Percentiles rank a stretch among this genome's conserved stretches.
Conservation (phyloP, 768 basidiomycete genomes). For the Hygrophorus russula region DNA sequence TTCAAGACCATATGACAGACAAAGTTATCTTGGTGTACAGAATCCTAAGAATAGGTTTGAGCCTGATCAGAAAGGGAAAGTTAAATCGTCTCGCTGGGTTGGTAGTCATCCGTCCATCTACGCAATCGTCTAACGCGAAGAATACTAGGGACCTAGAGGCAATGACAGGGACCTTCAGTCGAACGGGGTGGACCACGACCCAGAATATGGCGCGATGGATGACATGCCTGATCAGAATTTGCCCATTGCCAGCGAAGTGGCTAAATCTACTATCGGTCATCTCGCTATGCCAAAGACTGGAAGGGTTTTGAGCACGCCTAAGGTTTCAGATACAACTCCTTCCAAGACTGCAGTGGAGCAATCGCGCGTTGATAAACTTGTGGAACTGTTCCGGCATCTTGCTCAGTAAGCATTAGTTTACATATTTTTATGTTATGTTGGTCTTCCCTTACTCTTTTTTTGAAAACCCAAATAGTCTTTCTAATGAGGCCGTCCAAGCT, state of each 20-base stretch:
- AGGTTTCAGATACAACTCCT: background rate
- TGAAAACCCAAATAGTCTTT: conserved; percentile 22
- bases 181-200: too few relatives aligned
- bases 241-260: too few relatives aligned
- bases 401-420: conserved; percentile 22
- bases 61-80: background rate
- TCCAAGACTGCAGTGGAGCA: conserved; percentile 2
- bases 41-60: background rate
- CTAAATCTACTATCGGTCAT: background rate
- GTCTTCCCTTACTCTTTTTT: conserved; percentile 3
- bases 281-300: background rate
- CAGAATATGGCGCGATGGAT: too few relatives aligned
- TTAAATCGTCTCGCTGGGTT: too few relatives aligned
- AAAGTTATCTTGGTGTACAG: background rate
- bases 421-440: background rate
- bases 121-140: too few relatives aligned
- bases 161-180: too few relatives aligned
- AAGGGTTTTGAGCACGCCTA: background rate
- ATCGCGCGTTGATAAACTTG: conserved; percentile 15
- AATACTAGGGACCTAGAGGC: too few relatives aligned
- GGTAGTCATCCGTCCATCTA: too few relatives aligned
- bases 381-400: conserved; percentile 27
- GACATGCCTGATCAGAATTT: too few relatives aligned
- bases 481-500: conserved; percentile 33
- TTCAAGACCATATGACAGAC: background rate